These are phyloP conservation scores for Fomes fomentarius DNA, from an alignment of 1,284 basidiomycete species.

Conservation along the genomic window DNA sequence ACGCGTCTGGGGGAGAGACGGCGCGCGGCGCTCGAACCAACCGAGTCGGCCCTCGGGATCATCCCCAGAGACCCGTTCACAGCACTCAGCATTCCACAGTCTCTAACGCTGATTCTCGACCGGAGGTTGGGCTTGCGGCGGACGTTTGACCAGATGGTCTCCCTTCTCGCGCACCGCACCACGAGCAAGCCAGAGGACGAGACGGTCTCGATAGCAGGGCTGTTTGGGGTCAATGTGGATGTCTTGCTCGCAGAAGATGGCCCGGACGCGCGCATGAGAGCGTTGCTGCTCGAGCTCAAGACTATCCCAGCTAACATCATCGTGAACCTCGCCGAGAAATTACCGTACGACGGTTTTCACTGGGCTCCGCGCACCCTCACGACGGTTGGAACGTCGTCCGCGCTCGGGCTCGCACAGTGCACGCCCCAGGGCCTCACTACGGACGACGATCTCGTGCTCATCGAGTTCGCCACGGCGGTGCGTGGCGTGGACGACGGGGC, in stretches of 20 bases:
- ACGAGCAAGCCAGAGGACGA: constrained; percentile 19
- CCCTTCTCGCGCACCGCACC: constrained; percentile 4
- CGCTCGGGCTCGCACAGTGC: neutral
- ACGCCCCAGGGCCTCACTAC: neutral
- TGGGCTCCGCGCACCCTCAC: neutral
- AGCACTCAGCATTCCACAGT: too few species aligned
- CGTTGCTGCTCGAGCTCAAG: neutral
- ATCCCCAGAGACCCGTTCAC: neutral
- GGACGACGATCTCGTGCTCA: neutral
- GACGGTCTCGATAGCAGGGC: constrained; percentile 9
- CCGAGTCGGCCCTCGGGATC: neutral
- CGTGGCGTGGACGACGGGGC: too few species aligned
- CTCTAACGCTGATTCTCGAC: too few species aligned
- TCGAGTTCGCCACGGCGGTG: too few species aligned
- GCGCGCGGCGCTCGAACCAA: neutral
- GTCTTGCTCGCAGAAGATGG: neutral
- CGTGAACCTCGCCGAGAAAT: neutral
- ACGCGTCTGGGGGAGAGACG: neutral
- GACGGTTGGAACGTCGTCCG: neutral
- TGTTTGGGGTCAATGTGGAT: constrained; percentile 7
- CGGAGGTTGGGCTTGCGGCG: neutral
- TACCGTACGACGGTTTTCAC: neutral
- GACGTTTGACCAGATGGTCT: neutral
- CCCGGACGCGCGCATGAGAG: constrained; percentile 1
- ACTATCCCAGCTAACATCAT: neutral